Evolutionary conservation across 306 rosid genomes (phyloP).

Genomic region (Pachyrhizus erosus): DNA sequence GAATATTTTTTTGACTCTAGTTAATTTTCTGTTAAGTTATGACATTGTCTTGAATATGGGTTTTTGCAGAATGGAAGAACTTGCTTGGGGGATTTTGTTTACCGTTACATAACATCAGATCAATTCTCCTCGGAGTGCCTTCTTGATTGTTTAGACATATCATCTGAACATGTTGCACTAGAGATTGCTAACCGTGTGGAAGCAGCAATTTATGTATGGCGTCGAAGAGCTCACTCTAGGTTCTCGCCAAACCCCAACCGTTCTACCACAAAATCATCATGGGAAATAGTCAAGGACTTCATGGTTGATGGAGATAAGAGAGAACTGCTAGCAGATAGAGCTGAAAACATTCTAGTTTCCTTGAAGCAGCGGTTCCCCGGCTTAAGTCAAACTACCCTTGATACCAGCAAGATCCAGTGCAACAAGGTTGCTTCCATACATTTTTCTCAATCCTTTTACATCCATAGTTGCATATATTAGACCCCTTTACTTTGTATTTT

Average conservation of each 20-base stretch:
- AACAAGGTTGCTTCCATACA: constrained; percentile 76
- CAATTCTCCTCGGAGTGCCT: constrained; percentile 79
- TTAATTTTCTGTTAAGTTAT: not conserved
- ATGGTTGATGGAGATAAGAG: constrained; percentile 90
- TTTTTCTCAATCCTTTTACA: not conserved
- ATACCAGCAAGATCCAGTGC: constrained; percentile 91
- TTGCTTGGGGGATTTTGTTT: constrained; percentile 85
- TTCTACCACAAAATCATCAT: constrained; percentile 83
- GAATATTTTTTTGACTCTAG: not conserved
- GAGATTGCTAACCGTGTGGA: constrained; percentile 94
- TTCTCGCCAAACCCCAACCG: constrained; percentile 64
- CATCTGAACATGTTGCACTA: constrained; percentile 91
- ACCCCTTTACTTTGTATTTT: too few relatives aligned
- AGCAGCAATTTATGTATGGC: constrained; percentile 89
- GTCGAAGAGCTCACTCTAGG: constrained; percentile 70
- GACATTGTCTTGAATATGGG: constrained; percentile 30
- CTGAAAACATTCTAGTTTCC: constrained; percentile 71
- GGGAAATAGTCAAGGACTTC: constrained; percentile 92
- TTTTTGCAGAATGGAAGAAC: constrained; percentile 83
- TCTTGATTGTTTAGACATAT: constrained; percentile 91
- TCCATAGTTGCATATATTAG: not conserved
- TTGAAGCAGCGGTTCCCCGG: constrained; percentile 90
- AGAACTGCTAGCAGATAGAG: constrained; percentile 86
- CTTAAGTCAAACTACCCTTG: constrained; percentile 85
- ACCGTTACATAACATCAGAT: constrained; percentile 87